Evolutionary conservation across 2,329 filamentous ascomycete species (phyloP).

Genomic region (Alternaria novae-zelandiae): DNA sequence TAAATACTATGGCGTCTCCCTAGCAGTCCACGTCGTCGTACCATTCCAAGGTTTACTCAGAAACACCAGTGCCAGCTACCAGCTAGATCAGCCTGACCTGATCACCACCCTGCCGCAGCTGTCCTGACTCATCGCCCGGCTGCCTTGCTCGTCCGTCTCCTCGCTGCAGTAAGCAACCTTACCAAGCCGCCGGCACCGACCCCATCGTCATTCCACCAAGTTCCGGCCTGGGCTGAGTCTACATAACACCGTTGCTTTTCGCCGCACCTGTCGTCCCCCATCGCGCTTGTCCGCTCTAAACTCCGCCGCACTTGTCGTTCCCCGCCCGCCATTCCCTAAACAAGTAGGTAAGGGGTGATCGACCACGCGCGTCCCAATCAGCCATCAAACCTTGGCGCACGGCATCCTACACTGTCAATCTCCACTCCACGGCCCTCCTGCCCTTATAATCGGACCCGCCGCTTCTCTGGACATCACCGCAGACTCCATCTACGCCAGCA

Average conservation of each 20-base stretch:
- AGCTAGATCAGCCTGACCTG: constrained; percentile 36
- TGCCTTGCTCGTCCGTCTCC: constrained; percentile 3
- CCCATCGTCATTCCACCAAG: constrained; percentile 26
- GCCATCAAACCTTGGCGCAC: constrained; percentile 34
- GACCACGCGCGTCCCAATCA: constrained; percentile 32
- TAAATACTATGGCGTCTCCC: constrained; percentile 34
- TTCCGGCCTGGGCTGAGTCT: constrained; percentile 19
- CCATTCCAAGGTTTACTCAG: constrained; percentile 19
- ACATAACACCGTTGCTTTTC: constrained; percentile 11
- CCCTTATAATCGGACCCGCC: constrained; percentile 29
- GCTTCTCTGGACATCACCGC: constrained; percentile 11
- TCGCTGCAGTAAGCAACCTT: constrained; percentile 23
- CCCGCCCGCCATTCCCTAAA: constrained; percentile 17
- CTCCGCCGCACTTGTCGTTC: constrained; percentile 21
- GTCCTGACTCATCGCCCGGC: constrained; percentile 8
- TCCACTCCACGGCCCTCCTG: constrained; percentile 25
- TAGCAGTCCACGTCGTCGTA: constrained; percentile 14
- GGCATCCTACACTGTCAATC: constrained; percentile 13
- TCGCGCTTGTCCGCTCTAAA: constrained; percentile 21
- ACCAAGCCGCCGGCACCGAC: constrained; percentile 23
- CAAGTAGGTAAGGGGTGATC: constrained; percentile 22
- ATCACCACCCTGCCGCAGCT: constrained; percentile 19
- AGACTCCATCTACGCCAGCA: constrained; percentile 12
- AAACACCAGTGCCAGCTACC: constrained; percentile 4
- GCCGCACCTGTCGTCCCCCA: constrained; percentile 12